phyloP scores from a whole-genome alignment of 805 yeast species.

The Grigorovia transvaalensis region DNA sequence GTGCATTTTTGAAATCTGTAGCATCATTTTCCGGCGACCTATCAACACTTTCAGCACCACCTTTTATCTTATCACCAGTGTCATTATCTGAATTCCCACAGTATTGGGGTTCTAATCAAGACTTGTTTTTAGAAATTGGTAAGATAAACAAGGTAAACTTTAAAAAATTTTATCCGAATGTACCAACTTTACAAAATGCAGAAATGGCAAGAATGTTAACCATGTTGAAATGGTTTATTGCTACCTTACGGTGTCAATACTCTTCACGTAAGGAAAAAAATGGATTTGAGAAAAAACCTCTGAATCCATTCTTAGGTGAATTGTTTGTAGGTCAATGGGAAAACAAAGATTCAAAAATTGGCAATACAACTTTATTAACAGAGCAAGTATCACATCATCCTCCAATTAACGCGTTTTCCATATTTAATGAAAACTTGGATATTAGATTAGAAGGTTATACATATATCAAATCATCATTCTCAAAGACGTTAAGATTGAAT shows the following conservation, averaged over 20 bases:
- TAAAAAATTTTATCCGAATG: slow-evolving; percentile 9
- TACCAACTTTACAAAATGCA: slow-evolving; percentile 39
- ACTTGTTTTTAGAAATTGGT: slow-evolving; percentile 65
- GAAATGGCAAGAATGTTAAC: slow-evolving; percentile 48
- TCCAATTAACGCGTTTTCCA: slow-evolving; percentile 84
- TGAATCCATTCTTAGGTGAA: slow-evolving; percentile 95
- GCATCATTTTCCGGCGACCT: slow-evolving; percentile 91
- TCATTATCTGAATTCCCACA: slow-evolving; percentile 86
- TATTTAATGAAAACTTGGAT: slow-evolving; percentile 60
- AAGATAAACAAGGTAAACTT: slow-evolving; percentile 24
- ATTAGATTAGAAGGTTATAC: slow-evolving; percentile 78
- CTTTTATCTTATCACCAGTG: slow-evolving; percentile 84
- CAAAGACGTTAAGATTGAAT: slow-evolving; percentile 60
- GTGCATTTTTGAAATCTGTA: slow-evolving; percentile 79
- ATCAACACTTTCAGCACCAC: slow-evolving; percentile 92
- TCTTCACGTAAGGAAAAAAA: slow-evolving; percentile 81
- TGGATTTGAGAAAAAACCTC: slow-evolving; percentile 93
- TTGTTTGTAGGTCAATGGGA: slow-evolving; percentile 83
- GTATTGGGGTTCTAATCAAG: slow-evolving; percentile 93
- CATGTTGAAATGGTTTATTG: slow-evolving; percentile 83
- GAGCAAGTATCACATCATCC: slow-evolving; percentile 98
- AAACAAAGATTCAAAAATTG: slow-evolving; percentile 43
- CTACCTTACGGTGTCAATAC: slow-evolving; percentile 86
- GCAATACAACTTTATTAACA: slow-evolving; percentile 68
- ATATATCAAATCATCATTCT: slow-evolving; percentile 74